These are phyloP conservation scores for Hyphopichia khmerensis DNA, from an alignment of 1,139 yeast genomes.

Conservation along the genomic window DNA sequence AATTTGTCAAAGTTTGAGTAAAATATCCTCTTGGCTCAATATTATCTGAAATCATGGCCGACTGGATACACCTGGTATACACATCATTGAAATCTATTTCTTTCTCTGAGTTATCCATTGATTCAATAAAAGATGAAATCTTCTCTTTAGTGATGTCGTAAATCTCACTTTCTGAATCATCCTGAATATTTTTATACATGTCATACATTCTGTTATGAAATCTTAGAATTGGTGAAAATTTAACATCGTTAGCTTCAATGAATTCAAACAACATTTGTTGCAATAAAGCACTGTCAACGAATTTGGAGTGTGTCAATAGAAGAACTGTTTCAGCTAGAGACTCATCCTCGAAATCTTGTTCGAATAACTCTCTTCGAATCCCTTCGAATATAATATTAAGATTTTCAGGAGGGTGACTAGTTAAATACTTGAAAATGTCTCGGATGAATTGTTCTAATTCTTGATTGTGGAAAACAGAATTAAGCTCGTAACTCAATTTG, in stretches of 20 bases:
- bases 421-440: constrained; percentile 8
- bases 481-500: constrained; percentile 24
- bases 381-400: constrained; percentile 8
- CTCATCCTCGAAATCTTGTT: constrained; percentile 25
- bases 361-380: constrained; percentile 17
- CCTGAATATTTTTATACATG: constrained; percentile 3
- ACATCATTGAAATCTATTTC: constrained; percentile 12
- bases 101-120: neutral
- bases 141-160: constrained; percentile 6
- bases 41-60: constrained; percentile 12
- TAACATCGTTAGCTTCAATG: constrained; percentile 20
- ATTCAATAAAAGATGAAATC: neutral
- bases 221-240: constrained; percentile 19
- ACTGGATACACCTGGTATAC: constrained; percentile 18
- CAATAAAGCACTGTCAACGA: constrained; percentile 4
- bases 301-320: constrained; percentile 12
- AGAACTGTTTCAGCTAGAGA: constrained; percentile 20
- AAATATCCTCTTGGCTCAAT: constrained; percentile 21
- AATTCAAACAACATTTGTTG: constrained; percentile 15
- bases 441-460: constrained; percentile 7
- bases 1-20: constrained; percentile 12
- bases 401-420: neutral
- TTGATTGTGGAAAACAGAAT: constrained; percentile 15
- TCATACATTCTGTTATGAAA: constrained; percentile 18
- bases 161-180: constrained; percentile 8